phyloP scores from a whole-genome alignment of 2,329 filamentous ascomycete species.

The Pestalotiopsis sp. region DNA sequence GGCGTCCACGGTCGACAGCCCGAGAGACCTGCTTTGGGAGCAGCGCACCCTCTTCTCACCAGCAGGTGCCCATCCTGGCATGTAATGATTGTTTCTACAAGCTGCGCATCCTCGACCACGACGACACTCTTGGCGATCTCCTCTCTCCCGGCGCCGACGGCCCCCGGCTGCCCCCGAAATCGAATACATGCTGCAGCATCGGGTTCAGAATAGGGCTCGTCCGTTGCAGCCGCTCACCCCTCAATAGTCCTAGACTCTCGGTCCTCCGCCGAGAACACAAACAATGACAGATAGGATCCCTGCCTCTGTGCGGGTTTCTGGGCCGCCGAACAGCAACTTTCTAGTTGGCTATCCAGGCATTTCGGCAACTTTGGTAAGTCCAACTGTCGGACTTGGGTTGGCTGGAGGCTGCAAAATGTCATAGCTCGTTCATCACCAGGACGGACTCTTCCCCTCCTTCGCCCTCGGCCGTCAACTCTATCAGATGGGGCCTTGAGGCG shows the following conservation, averaged over 20 bases:
- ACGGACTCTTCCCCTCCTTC: not conserved
- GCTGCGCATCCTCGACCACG: conserved; percentile 1
- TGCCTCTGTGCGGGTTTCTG: conserved; percentile 93
- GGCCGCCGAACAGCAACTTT: conserved; percentile 95
- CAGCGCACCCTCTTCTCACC: not conserved
- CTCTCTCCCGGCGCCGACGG: conserved; percentile 8
- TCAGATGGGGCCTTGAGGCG: conserved; percentile 3
- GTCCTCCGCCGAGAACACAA: conserved; percentile 16
- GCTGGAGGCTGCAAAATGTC: conserved; percentile 13
- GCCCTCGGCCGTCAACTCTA: conserved; percentile 14
- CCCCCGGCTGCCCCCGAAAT: not conserved
- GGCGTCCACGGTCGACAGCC: not conserved
- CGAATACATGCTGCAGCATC: conserved; percentile 14
- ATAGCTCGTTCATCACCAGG: not conserved
- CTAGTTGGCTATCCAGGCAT: conserved; percentile 97
- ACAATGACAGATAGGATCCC: conserved; percentile 55
- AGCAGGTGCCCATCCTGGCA: not conserved
- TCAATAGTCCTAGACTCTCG: conserved; percentile 20
- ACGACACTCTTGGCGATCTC: not conserved
- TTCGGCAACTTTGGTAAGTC: conserved; percentile 89
- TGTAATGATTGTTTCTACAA: conserved; percentile 1
- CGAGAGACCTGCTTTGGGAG: not conserved
- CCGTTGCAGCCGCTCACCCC: conserved; percentile 17
- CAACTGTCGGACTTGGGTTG: not conserved
- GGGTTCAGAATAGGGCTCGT: conserved; percentile 2